Conservation (phyloP, 192 early-diverging fungal genomes). For the Jimgerdemannia flammicorona region DNA sequence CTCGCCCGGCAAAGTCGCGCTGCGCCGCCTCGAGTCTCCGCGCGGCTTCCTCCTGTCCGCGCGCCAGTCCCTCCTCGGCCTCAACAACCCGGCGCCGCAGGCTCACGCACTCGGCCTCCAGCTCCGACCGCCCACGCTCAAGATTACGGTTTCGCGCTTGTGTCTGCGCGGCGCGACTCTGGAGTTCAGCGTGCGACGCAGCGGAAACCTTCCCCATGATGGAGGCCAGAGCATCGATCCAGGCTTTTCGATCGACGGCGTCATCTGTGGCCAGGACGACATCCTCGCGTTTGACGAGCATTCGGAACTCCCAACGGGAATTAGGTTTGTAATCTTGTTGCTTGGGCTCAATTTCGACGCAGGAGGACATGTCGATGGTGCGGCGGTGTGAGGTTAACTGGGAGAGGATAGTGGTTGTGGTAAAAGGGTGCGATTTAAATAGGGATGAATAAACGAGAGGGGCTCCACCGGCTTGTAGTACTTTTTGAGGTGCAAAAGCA, state of each 20-base stretch:
- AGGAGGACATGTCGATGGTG: slow-evolving; percentile 48
- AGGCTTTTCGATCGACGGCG: slow-evolving; percentile 36
- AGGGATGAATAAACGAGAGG: too few relatives aligned
- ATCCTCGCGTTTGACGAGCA: slow-evolving; percentile 43
- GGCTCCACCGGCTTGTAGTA: background rate
- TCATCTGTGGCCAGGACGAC: slow-evolving; percentile 44
- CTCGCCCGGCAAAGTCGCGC: slow-evolving; percentile 2
- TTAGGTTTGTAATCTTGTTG: slow-evolving; percentile 34
- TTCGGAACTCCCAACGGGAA: slow-evolving; percentile 42
- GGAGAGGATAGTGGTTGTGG: background rate
- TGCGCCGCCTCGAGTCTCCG: slow-evolving; percentile 4
- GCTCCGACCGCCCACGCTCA: slow-evolving; percentile 11
- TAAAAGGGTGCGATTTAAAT: too few relatives aligned
- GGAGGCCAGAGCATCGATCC: slow-evolving; percentile 43
- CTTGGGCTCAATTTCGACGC: slow-evolving; percentile 38
- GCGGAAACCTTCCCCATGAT: slow-evolving; percentile 47
- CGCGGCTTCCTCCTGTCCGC: slow-evolving; percentile 6
- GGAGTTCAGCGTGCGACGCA: slow-evolving; percentile 37
- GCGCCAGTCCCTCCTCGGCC: slow-evolving; percentile 4
- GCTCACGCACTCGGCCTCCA: slow-evolving; percentile 9
- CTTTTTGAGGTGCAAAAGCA: background rate
- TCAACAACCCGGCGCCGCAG: background rate
- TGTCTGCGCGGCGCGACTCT: slow-evolving; percentile 27
- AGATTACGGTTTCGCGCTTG: slow-evolving; percentile 23
- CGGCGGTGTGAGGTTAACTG: slow-evolving; percentile 39